phyloP scores from a whole-genome alignment of 2,329 filamentous ascomycete species.

The Claviceps pazoutovae region DNA sequence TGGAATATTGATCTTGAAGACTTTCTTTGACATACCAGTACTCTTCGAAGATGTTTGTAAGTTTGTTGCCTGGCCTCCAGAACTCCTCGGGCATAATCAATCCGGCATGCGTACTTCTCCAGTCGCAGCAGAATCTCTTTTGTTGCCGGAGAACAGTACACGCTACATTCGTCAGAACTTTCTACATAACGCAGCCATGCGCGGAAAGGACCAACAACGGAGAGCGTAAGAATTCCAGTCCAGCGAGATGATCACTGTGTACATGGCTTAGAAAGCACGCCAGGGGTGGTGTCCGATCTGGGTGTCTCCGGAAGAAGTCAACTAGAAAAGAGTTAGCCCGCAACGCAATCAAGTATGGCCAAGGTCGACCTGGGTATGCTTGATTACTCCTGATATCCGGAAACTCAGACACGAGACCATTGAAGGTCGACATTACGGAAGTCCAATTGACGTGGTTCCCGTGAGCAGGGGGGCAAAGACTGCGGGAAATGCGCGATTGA shows the following conservation, averaged over 20 bases:
- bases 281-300: constrained; percentile 44
- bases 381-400: constrained; percentile 55
- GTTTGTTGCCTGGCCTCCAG: constrained; percentile 60
- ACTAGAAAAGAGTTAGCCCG: constrained; percentile 32
- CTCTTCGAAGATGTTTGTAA: constrained; percentile 59
- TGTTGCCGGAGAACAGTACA: constrained; percentile 82
- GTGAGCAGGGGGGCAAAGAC: background rate
- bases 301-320: constrained; percentile 60
- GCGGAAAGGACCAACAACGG: constrained; percentile 43
- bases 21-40: constrained; percentile 37
- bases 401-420: constrained; percentile 61
- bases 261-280: constrained; percentile 87
- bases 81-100: constrained; percentile 69
- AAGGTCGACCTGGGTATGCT: too few relatives aligned
- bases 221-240: constrained; percentile 60
- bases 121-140: constrained; percentile 67
- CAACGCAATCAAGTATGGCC: background rate
- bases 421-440: constrained; percentile 58
- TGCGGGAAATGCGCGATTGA: background rate
- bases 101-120: constrained; percentile 63
- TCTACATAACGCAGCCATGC: background rate
- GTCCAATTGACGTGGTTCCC: background rate
- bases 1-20: background rate
- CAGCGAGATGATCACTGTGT: constrained; percentile 77
- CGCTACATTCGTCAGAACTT: constrained; percentile 21